Conservation (phyloP, 1,284 basidiomycete genomes). For the Leccinum subrobustum region DNA sequence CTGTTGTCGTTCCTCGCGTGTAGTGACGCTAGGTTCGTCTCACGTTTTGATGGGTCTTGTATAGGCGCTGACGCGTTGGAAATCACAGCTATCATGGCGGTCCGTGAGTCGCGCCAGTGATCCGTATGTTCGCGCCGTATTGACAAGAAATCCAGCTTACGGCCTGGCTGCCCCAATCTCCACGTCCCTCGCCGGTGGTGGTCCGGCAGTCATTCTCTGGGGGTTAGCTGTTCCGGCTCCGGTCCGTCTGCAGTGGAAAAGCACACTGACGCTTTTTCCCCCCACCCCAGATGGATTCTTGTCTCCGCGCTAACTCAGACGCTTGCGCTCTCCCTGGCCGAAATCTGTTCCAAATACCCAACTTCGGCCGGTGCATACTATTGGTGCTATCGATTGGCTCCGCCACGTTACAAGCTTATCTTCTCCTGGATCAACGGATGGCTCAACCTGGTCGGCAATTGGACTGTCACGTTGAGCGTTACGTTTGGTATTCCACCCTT, state of each 20-base stretch:
- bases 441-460: constrained; percentile 55
- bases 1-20: background rate
- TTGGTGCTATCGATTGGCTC: constrained; percentile 52
- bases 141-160: constrained; percentile 39
- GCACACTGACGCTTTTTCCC: background rate
- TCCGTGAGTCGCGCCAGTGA: constrained; percentile 39
- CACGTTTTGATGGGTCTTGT: background rate
- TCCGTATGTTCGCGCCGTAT: background rate
- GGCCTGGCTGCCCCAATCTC: constrained; percentile 52
- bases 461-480: constrained; percentile 52
- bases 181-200: constrained; percentile 51
- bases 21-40: constrained; percentile 47
- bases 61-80: background rate
- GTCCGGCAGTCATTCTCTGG: constrained; percentile 54
- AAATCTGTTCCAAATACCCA: constrained; percentile 56
- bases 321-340: constrained; percentile 51
- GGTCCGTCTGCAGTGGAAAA: background rate
- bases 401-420: constrained; percentile 41
- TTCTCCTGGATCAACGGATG: constrained; percentile 59
- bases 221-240: constrained; percentile 34
- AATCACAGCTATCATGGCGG: constrained; percentile 49
- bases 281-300: constrained; percentile 43
- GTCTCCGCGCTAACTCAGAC: constrained; percentile 46
- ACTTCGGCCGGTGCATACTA: constrained; percentile 60
- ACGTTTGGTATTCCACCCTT: constrained; percentile 42